Evolutionary conservation across 371 early-diverging fungal species (phyloP).

Genomic region (Chytridium lagenaria): DNA sequence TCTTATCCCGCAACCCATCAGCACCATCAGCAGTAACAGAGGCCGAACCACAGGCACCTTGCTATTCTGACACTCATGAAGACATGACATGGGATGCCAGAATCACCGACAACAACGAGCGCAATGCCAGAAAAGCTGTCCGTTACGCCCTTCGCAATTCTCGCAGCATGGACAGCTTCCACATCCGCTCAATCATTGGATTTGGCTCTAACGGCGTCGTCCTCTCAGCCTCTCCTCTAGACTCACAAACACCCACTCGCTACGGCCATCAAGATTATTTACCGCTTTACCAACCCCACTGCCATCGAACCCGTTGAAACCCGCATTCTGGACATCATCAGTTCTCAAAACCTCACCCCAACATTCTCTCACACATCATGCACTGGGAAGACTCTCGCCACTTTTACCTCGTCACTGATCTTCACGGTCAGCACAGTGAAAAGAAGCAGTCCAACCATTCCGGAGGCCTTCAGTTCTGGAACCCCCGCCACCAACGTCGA

Average conservation of each 20-base stretch:
- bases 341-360: neutral
- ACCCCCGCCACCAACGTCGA: neutral
- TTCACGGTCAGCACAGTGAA: neutral
- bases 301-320: conserved; percentile 7
- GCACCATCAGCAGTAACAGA: no score
- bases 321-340: conserved; percentile 7
- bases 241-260: no score
- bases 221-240: conserved; percentile 7
- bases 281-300: conserved; percentile 1
- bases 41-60: no score
- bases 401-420: conserved; percentile 39
- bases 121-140: conserved; percentile 27
- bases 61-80: neutral
- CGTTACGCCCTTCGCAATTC: conserved; percentile 14
- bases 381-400: conserved; percentile 27
- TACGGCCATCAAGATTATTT: conserved; percentile 40
- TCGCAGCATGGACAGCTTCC: conserved; percentile 13
- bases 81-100: neutral
- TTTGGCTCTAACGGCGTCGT: conserved; percentile 28
- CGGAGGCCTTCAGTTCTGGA: conserved; percentile 8
- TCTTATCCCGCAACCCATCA: no score
- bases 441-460: neutral
- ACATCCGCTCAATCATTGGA: conserved; percentile 19
- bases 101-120: conserved; percentile 14
- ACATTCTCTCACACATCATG: conserved; percentile 13